A percentile compares a stretch with the other conserved stretches of the same genome.
phyloP scores from a whole-genome alignment of 2,329 filamentous ascomycete genomes.

The Colletotrichum acutatum region DNA sequence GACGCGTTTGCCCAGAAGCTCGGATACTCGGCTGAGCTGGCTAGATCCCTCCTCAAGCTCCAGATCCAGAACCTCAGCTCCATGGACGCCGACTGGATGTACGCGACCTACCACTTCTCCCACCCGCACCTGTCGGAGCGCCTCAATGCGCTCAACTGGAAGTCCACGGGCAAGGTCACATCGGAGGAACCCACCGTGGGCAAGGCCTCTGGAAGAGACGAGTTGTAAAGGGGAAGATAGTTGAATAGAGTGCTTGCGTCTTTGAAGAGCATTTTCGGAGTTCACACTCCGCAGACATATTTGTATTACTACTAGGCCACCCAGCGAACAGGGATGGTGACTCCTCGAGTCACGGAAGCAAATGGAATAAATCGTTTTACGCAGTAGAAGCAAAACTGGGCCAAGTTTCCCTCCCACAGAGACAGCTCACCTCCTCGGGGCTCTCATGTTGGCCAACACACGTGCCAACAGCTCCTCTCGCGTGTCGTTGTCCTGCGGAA shows the following conservation, averaged over 20 bases:
- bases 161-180: conserved; percentile 64
- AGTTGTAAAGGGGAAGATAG: conserved; percentile 63
- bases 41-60: conserved; percentile 91
- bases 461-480: conserved; percentile 59
- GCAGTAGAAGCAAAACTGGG: neutral
- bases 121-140: conserved; percentile 96
- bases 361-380: neutral
- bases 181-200: conserved; percentile 60
- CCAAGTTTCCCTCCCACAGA: neutral
- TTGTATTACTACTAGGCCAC: conserved; percentile 5
- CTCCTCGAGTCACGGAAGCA: neutral
- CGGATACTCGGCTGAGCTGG: conserved; percentile 86
- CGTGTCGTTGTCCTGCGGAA: conserved; percentile 55
- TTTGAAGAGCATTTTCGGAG: neutral
- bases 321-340: neutral
- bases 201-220: conserved; percentile 80
- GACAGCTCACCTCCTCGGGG: conserved; percentile 41
- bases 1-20: conserved; percentile 88
- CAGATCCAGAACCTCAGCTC: conserved; percentile 98
- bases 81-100: conserved; percentile 99
- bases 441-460: conserved; percentile 59
- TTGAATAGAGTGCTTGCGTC: neutral
- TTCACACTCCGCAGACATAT: neutral
- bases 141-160: conserved; percentile 90
- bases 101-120: conserved; percentile 98